Evolutionary conservation across 768 basidiomycete genomes (phyloP).

Genomic region (Exidia glandulosa): DNA sequence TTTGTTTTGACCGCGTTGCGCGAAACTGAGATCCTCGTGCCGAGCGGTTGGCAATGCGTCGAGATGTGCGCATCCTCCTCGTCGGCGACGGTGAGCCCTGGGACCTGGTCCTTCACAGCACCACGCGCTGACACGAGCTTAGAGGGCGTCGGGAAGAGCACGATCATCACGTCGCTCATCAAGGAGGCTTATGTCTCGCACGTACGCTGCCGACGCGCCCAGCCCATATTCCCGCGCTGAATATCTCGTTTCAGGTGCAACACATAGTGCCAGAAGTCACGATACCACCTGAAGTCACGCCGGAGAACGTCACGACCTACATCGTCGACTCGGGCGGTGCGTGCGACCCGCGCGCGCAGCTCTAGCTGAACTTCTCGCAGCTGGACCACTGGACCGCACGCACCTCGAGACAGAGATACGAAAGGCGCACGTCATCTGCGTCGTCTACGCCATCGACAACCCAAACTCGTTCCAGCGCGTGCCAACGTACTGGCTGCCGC

Average conservation of each 20-base stretch:
- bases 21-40: not conserved
- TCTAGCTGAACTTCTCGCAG: constrained; percentile 27
- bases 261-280: constrained; percentile 95
- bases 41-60: constrained; percentile 42
- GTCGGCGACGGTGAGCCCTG: constrained; percentile 75
- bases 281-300: constrained; percentile 93
- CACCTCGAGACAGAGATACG: constrained; percentile 93
- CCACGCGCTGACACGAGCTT: constrained; percentile 9
- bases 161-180: constrained; percentile 92
- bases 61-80: constrained; percentile 89
- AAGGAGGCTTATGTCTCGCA: constrained; percentile 90
- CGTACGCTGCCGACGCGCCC: constrained; percentile 33
- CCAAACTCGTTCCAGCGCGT: constrained; percentile 94
- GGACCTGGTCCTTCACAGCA: not conserved
- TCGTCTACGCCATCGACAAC: constrained; percentile 95
- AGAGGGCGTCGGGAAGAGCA: constrained; percentile 98
- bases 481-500: constrained; percentile 95
- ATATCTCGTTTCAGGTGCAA: constrained; percentile 53
- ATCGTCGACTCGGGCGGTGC: constrained; percentile 95
- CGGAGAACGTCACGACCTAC: constrained; percentile 95
- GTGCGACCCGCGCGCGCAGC: constrained; percentile 16
- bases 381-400: constrained; percentile 70
- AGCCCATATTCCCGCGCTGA: not conserved
- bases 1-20: not conserved
- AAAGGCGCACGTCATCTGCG: constrained; percentile 95